A percentile compares a stretch with the other conserved stretches of the same genome.
Evolutionary conservation across 495 filamentous ascomycete species (phyloP).

Genomic region (Extremus antarcticus): DNA sequence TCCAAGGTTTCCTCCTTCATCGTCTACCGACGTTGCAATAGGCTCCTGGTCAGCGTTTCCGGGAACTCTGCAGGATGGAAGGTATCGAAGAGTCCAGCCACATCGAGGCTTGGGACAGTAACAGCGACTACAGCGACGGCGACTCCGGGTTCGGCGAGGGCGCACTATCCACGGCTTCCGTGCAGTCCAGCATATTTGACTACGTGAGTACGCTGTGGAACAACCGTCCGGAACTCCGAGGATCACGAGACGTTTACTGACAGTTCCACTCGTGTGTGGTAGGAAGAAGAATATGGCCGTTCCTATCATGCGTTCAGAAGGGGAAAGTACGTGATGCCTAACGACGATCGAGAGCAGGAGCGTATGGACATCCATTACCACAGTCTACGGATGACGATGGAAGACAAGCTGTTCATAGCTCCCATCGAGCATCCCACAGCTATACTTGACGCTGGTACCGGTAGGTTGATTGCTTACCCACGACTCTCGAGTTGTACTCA

Average conservation of each 20-base stretch:
- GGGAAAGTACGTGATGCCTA: slow-evolving; percentile 14
- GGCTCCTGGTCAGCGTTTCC: no score
- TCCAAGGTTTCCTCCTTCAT: no score
- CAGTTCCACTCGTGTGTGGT: no score
- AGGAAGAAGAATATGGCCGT: slow-evolving; percentile 18
- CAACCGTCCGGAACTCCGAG: no score
- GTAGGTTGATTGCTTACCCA: slow-evolving; percentile 11
- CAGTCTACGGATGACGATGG: slow-evolving; percentile 15
- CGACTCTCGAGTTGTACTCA: slow-evolving; percentile 13
- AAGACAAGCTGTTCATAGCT: slow-evolving; percentile 18
- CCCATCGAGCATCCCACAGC: slow-evolving; percentile 16
- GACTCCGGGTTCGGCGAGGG: slow-evolving; percentile 3
- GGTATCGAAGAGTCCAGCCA: no score
- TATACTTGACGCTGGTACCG: slow-evolving; percentile 26
- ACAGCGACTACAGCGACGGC: slow-evolving; percentile 1
- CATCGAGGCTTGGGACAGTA: background rate
- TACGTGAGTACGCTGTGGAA: no score
- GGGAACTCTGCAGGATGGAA: no score
- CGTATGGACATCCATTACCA: slow-evolving; percentile 26
- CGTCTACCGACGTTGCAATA: no score
- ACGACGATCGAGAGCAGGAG: slow-evolving; percentile 6
- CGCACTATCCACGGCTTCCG: slow-evolving; percentile 7
- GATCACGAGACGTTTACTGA: no score
- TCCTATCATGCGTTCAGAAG: slow-evolving; percentile 13
- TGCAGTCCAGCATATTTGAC: slow-evolving; percentile 14